phyloP scores from a whole-genome alignment of 108 stramenopile genomes.

The Fistulifera pelliculosa region DNA sequence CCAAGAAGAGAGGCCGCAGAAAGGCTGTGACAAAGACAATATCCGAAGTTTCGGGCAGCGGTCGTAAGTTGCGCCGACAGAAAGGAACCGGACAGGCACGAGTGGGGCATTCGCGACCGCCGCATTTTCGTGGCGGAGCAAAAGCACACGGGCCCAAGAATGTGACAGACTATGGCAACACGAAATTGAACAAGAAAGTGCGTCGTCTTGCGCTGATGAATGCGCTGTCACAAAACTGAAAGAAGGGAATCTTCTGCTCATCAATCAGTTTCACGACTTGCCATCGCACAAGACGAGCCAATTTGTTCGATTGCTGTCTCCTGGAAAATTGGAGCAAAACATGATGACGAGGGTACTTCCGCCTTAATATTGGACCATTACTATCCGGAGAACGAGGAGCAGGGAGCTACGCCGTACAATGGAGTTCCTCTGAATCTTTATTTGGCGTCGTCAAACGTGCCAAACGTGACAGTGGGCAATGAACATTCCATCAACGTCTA shows the following conservation, averaged over 20 bases:
- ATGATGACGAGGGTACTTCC: slow-evolving; percentile 30
- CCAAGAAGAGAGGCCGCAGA: slow-evolving; percentile 69
- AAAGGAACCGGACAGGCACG: slow-evolving; percentile 83
- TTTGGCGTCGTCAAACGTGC: slow-evolving; percentile 57
- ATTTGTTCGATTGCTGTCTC: slow-evolving; percentile 36
- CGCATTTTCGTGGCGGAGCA: slow-evolving; percentile 90
- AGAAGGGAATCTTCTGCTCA: slow-evolving; percentile 71
- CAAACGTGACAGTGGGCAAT: slow-evolving; percentile 51
- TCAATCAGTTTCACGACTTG: slow-evolving; percentile 36
- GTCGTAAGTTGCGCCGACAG: slow-evolving; percentile 79
- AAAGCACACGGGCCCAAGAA: slow-evolving; percentile 90
- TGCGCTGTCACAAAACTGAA: slow-evolving; percentile 64
- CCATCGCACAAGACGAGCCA: slow-evolving; percentile 60
- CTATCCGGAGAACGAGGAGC: slow-evolving; percentile 26
- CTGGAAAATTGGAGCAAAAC: slow-evolving; percentile 38
- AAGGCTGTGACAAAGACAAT: slow-evolving; percentile 83
- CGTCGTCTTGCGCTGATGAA: slow-evolving; percentile 60
- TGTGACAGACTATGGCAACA: slow-evolving; percentile 61
- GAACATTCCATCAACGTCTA: slow-evolving; percentile 59
- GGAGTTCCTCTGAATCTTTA: slow-evolving; percentile 65
- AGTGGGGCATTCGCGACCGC: slow-evolving; percentile 79
- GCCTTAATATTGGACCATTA: slow-evolving; percentile 66
- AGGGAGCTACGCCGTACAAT: slow-evolving; percentile 21
- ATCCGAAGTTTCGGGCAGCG: slow-evolving; percentile 62
- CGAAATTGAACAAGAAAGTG: slow-evolving; percentile 85